Evolutionary conservation across 2,329 filamentous ascomycete genomes (phyloP).

Genomic region (Fusarium equiseti): DNA sequence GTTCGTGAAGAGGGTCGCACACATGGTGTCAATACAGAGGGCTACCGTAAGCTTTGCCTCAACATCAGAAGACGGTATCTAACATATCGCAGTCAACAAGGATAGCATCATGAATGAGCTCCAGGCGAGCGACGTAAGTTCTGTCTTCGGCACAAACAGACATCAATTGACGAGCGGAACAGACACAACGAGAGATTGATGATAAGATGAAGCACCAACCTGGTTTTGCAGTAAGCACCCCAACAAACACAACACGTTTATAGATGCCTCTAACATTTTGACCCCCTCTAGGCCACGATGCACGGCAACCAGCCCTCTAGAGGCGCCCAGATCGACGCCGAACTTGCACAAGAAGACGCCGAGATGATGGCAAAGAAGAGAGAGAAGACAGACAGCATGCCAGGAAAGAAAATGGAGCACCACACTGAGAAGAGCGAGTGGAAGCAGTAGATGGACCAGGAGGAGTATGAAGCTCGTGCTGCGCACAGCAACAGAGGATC

Average conservation of each 20-base stretch:
- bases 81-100: conserved; percentile 8
- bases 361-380: conserved; percentile 25
- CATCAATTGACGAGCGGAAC: background rate
- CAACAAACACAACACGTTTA: no score
- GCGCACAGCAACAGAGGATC: background rate
- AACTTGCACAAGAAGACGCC: conserved; percentile 26
- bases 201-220: conserved; percentile 32
- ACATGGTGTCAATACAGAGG: conserved; percentile 23
- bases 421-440: conserved; percentile 3
- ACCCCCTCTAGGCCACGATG: conserved; percentile 15
- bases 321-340: conserved; percentile 24
- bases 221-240: conserved; percentile 15
- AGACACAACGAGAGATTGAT: conserved; percentile 19
- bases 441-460: background rate
- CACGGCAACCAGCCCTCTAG: conserved; percentile 31
- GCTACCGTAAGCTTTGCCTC: conserved; percentile 17
- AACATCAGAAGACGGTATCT: accelerated
- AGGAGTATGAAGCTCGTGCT: background rate
- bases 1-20: conserved; percentile 10
- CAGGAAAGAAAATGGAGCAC: conserved; percentile 13
- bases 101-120: conserved; percentile 33
- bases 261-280: background rate
- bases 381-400: conserved; percentile 16
- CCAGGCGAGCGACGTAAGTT: conserved; percentile 14
- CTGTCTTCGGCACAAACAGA: accelerated